Percentiles rank a stretch among this genome's conserved stretches.
phyloP scores from a whole-genome alignment of 768 basidiomycete species.

The Pisolithus marmoratus region DNA sequence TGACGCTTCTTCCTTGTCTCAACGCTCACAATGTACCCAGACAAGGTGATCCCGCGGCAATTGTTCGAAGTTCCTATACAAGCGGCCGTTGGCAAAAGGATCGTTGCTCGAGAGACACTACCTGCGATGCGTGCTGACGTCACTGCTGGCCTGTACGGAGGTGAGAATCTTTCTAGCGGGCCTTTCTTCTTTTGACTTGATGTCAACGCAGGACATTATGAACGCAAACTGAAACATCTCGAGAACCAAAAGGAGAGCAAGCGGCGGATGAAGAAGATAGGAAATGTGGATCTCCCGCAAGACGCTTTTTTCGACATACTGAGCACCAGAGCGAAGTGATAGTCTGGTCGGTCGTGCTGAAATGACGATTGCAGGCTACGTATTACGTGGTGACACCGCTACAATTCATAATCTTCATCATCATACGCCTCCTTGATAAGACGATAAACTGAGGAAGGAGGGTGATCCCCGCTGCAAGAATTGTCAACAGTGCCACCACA shows the following conservation, averaged over 20 bases:
- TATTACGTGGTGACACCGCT: conserved; percentile 10
- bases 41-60: conserved; percentile 89
- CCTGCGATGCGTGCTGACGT: conserved; percentile 87
- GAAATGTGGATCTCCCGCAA: conserved; percentile 86
- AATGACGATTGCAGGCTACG: not conserved
- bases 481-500: conserved; percentile 1
- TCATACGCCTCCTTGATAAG: conserved; percentile 93
- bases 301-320: conserved; percentile 94
- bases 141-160: conserved; percentile 90
- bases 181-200: not conserved
- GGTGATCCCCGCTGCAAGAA: conserved; percentile 79
- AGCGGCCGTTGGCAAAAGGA: conserved; percentile 79
- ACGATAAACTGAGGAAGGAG: conserved; percentile 89
- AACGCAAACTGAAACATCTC: conserved; percentile 86
- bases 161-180: conserved; percentile 28
- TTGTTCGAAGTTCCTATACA: conserved; percentile 95
- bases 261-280: conserved; percentile 80
- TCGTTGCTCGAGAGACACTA: conserved; percentile 86
- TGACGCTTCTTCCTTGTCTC: not conserved
- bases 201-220: conserved; percentile 64
- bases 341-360: not conserved
- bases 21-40: conserved; percentile 30
- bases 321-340: conserved; percentile 43
- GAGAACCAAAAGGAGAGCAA: conserved; percentile 94
- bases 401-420: conserved; percentile 87